A percentile compares a stretch with the other conserved stretches of the same genome.
phyloP scores from a whole-genome alignment of 169 alveolate species.

The Amoebophrya sp. region DNA sequence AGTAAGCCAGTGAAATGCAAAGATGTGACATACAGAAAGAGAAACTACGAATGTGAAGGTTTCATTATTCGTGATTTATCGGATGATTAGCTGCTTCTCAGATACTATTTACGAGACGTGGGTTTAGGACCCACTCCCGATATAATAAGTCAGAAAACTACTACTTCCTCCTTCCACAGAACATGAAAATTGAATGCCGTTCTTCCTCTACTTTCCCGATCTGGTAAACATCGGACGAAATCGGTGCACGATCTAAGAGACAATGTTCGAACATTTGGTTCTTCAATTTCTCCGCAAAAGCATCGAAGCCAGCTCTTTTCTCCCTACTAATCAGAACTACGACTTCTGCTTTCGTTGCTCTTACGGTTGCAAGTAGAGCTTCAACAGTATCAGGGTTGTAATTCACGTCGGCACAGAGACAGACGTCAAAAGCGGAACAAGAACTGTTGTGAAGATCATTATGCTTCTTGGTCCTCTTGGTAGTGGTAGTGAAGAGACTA shows the following conservation, averaged over 20 bases:
- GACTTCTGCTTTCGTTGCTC: background rate
- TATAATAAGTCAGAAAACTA: no score
- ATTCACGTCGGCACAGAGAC: constrained; percentile 13
- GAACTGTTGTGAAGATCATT: background rate
- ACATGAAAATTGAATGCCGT: background rate
- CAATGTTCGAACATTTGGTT: background rate
- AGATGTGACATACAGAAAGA: no score
- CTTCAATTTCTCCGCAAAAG: background rate
- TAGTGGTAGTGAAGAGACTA: background rate
- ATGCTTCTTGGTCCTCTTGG: background rate
- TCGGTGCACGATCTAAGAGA: background rate
- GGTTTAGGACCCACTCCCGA: no score
- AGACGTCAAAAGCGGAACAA: background rate
- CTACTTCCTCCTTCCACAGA: background rate
- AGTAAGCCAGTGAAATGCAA: no score
- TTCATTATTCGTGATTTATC: no score
- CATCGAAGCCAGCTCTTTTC: background rate
- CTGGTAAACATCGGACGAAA: background rate
- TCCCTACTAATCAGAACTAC: background rate
- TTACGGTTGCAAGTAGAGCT: background rate
- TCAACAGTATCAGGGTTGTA: constrained; percentile 1
- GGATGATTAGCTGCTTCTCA: no score
- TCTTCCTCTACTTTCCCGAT: background rate
- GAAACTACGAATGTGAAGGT: no score
- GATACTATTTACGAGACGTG: no score